Evolutionary conservation across 495 filamentous ascomycete genomes (phyloP).

Genomic region (Melanomma pulvis-pyrius): DNA sequence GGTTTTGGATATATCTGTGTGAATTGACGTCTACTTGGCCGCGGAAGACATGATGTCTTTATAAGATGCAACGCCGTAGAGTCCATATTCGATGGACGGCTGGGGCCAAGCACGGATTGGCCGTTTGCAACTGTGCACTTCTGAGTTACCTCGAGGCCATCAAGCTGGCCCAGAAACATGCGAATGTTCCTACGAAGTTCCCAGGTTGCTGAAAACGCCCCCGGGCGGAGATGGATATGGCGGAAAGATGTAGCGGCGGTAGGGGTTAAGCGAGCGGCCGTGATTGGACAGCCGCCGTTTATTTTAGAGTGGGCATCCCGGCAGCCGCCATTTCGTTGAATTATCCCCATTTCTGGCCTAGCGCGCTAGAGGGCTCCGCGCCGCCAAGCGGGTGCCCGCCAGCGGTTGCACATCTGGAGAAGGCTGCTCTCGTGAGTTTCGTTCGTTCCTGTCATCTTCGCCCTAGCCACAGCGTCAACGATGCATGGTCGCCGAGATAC

Average conservation of each 20-base stretch:
- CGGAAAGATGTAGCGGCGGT: background rate
- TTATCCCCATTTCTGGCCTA: background rate
- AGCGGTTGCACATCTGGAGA: background rate
- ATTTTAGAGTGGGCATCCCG: background rate
- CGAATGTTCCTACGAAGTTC: background rate
- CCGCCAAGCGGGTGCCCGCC: background rate
- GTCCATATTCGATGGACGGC: constrained; percentile 7
- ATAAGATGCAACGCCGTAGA: background rate
- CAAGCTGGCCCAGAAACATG: background rate
- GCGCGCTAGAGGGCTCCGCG: background rate
- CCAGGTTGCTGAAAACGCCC: background rate
- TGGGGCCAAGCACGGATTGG: background rate
- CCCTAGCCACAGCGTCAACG: background rate
- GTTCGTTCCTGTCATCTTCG: background rate
- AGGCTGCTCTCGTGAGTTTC: background rate
- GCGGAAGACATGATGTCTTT: constrained; percentile 16
- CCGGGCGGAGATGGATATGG: background rate
- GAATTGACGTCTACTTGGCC: constrained; percentile 1
- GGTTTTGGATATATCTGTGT: constrained; percentile 6
- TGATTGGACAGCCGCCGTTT: background rate
- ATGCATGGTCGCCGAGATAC: background rate
- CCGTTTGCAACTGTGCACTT: background rate
- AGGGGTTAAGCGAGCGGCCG: background rate
- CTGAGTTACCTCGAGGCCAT: background rate
- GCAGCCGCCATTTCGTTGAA: background rate